phyloP scores from a whole-genome alignment of 2,329 filamentous ascomycete genomes.

The Balansia obtecta region DNA sequence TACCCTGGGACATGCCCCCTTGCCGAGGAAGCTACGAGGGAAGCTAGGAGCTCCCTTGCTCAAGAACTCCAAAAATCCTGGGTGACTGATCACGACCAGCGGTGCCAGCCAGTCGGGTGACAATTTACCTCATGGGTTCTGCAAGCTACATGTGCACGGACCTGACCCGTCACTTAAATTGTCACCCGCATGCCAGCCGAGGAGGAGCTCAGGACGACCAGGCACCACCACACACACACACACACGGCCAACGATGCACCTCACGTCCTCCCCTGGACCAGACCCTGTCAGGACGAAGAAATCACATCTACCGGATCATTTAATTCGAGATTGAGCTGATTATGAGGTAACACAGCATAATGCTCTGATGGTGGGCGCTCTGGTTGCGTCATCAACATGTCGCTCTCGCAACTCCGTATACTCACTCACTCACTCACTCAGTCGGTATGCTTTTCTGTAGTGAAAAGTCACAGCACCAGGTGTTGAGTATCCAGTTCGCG shows the following conservation, averaged over 20 bases:
- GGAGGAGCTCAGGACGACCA: neutral
- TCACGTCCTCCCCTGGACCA: neutral
- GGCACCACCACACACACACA: no score
- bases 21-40: neutral
- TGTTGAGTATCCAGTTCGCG: neutral
- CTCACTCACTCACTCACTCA: no score
- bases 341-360: neutral
- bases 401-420: no score
- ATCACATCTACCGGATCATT: neutral
- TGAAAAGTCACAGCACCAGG: neutral
- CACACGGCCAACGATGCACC: neutral
- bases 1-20: neutral
- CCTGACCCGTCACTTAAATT: no score
- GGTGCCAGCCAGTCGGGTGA: neutral
- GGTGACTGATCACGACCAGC: no score
- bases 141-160: no score
- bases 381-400: neutral
- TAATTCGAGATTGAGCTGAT: neutral
- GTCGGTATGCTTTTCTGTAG: neutral
- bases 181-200: no score
- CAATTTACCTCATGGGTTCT: no score
- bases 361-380: no score
- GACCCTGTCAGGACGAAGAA: neutral
- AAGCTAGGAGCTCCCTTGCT: neutral
- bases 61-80: neutral